Percentiles rank a stretch among this genome's conserved stretches.
Conservation (phyloP, 257 asterid genomes). For the Solanum ossicruentum region DNA sequence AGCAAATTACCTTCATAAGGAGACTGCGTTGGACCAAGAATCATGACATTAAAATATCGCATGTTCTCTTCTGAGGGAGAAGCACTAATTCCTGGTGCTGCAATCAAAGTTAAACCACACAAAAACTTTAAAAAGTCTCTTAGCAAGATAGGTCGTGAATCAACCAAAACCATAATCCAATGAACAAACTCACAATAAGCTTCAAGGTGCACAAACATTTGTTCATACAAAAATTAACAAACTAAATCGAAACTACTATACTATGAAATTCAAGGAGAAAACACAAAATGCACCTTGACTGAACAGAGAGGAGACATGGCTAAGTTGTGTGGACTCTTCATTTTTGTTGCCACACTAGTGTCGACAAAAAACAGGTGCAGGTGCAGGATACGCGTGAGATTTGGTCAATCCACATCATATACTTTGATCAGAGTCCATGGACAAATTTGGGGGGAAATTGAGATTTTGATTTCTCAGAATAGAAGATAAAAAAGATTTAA, state of each 20-base stretch:
- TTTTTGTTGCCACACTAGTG: not conserved
- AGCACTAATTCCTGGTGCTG: constrained; percentile 99
- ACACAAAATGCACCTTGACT: not conserved
- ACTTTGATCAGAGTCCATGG: not conserved
- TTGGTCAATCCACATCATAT: not conserved
- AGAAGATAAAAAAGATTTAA: not conserved
- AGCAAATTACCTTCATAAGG: constrained; percentile 82
- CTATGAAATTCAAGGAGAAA: not conserved
- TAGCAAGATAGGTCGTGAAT: not conserved
- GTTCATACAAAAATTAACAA: not conserved
- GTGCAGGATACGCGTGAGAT: not conserved
- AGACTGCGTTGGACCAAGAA: constrained; percentile 97
- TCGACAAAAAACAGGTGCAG: not conserved
- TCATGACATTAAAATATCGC: constrained; percentile 98
- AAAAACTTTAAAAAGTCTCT: not conserved
- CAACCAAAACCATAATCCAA: not conserved
- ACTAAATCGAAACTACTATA: not conserved
- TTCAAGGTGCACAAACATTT: not conserved
- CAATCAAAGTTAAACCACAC: constrained; percentile 14
- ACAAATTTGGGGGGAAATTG: not conserved
- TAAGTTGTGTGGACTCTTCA: not conserved
- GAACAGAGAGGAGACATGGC: not conserved
- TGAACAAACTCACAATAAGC: not conserved
- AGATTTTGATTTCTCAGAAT: not conserved
- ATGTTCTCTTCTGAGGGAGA: constrained; percentile 96